These are phyloP conservation scores for Przewalskia tangutica DNA, from an alignment of 257 asterid genomes.

Conservation along the genomic window DNA sequence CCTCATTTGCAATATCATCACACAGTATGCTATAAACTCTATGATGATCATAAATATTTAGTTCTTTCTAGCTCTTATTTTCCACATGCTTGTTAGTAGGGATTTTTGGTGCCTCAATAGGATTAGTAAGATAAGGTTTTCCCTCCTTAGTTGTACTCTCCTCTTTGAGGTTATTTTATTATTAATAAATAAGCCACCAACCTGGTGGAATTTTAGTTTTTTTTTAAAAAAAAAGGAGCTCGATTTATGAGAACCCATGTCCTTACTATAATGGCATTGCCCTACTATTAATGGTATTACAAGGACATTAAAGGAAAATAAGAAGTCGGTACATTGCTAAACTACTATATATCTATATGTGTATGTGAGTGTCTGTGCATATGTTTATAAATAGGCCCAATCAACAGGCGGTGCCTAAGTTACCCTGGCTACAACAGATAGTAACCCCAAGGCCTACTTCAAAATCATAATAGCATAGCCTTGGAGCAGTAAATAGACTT, in stretches of 20 bases:
- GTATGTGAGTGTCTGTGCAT: background rate
- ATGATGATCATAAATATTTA: background rate
- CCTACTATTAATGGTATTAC: background rate
- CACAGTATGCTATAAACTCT: background rate
- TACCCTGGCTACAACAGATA: background rate
- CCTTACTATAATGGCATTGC: background rate
- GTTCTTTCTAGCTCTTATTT: background rate
- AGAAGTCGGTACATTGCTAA: background rate
- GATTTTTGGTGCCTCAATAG: background rate
- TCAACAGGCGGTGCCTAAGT: background rate
- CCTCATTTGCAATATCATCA: background rate
- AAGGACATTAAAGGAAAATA: background rate
- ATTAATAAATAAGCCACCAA: background rate
- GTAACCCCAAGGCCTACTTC: background rate
- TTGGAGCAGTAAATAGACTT: background rate
- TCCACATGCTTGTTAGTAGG: background rate
- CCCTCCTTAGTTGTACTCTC: background rate
- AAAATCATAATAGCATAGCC: background rate
- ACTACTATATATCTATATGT: background rate
- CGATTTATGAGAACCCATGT: background rate
- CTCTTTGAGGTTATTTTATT: background rate
- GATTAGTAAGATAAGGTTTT: background rate
- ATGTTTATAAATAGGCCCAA: background rate
- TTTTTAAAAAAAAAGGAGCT: background rate
- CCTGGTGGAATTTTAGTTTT: background rate